phyloP scores from a whole-genome alignment of 345 rosid genomes.

The Arabidopsis suecica region DNA sequence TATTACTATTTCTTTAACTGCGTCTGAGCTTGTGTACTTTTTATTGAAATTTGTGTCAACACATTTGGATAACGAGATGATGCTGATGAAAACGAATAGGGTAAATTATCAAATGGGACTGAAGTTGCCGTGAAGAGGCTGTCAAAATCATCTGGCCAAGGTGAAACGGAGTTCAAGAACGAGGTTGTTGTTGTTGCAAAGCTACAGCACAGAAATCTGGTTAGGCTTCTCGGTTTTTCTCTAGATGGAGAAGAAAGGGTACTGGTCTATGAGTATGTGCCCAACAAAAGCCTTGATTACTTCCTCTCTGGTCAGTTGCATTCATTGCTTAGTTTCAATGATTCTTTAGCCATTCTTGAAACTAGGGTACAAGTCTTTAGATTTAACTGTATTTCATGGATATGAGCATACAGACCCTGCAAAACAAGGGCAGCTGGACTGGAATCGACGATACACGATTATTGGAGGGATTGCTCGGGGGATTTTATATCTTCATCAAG shows the following conservation, averaged over 20 bases:
- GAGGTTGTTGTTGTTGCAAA: slow-evolving; percentile 54
- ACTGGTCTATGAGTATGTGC: slow-evolving; percentile 51
- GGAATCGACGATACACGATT: slow-evolving; percentile 55
- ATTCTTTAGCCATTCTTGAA: slow-evolving; percentile 16
- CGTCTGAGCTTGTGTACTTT: too few relatives aligned
- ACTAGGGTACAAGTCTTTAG: not conserved
- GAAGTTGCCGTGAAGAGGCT: slow-evolving; percentile 56
- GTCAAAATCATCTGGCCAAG: slow-evolving; percentile 51
- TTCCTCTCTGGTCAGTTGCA: slow-evolving; percentile 32
- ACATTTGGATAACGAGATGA: not conserved
- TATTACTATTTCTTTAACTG: too few relatives aligned
- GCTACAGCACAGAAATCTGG: slow-evolving; percentile 58
- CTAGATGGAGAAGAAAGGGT: slow-evolving; percentile 47
- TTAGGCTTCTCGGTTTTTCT: slow-evolving; percentile 53
- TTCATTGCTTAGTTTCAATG: not conserved
- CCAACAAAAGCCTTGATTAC: slow-evolving; percentile 51
- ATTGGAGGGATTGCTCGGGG: slow-evolving; percentile 56
- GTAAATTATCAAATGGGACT: slow-evolving; percentile 34
- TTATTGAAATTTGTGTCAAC: too few relatives aligned
- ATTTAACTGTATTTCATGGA: not conserved
- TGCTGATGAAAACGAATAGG: not conserved
- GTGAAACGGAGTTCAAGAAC: slow-evolving; percentile 53
- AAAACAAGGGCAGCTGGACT: slow-evolving; percentile 45
- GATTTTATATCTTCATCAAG: slow-evolving; percentile 49
- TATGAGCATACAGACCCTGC: slow-evolving; percentile 42